These are phyloP conservation scores for Beauveria sp. DNA, from an alignment of 2,329 filamentous ascomycete species.

Conservation along the genomic window DNA sequence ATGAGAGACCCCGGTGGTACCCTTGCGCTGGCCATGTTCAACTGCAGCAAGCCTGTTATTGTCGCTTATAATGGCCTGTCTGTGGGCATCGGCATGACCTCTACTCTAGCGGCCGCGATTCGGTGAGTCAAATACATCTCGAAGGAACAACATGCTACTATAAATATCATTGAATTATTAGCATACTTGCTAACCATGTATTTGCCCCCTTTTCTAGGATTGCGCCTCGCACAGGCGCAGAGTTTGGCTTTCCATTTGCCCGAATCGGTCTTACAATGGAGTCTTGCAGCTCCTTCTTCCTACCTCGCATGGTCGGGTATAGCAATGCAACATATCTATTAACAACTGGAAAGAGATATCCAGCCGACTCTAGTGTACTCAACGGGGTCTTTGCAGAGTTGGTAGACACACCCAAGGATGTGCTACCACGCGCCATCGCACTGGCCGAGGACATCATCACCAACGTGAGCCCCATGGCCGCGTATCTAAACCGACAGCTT, in stretches of 20 bases:
- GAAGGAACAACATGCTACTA: neutral
- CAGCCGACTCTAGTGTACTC: neutral
- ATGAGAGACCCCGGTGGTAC: slow-evolving; percentile 28
- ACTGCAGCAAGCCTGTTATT: slow-evolving; percentile 15
- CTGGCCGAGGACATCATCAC: slow-evolving; percentile 7
- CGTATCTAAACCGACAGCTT: slow-evolving; percentile 9
- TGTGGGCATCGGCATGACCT: slow-evolving; percentile 14
- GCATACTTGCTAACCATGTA: too few species aligned
- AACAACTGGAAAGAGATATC: slow-evolving; percentile 11
- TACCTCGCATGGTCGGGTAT: slow-evolving; percentile 12
- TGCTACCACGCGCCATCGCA: slow-evolving; percentile 8
- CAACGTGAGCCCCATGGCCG: slow-evolving; percentile 9
- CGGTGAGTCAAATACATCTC: neutral
- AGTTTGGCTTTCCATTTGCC: slow-evolving; percentile 14
- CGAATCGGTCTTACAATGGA: slow-evolving; percentile 15
- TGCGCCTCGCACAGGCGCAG: slow-evolving; percentile 5
- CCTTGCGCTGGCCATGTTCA: slow-evolving; percentile 12
- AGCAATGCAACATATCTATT: slow-evolving; percentile 13
- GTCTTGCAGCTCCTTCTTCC: slow-evolving; percentile 14
- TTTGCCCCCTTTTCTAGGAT: neutral
- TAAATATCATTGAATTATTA: too few species aligned
- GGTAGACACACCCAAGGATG: slow-evolving; percentile 5
- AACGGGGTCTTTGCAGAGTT: slow-evolving; percentile 10
- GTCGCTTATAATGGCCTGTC: slow-evolving; percentile 14
- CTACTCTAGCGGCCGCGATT: slow-evolving; percentile 12